Conservation (phyloP, 495 filamentous ascomycete genomes). For the Aspergillus homomorphus region DNA sequence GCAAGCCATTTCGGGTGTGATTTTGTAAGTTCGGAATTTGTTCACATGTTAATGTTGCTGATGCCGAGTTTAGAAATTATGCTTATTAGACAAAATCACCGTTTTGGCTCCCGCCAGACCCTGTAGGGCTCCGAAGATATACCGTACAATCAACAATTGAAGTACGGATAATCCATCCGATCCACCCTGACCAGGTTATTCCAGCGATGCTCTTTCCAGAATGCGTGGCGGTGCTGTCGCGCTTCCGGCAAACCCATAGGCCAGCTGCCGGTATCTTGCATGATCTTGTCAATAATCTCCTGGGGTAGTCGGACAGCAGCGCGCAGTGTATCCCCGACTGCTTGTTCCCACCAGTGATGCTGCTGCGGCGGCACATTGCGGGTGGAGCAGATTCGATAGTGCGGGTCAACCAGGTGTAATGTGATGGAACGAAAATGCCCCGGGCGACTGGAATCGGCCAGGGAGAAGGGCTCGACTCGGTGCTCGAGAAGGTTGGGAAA, state of each 20-base stretch:
- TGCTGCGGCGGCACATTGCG: conserved; percentile 16
- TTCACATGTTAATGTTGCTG: too few relatives aligned
- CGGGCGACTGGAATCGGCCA: conserved; percentile 4
- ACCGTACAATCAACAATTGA: too few relatives aligned
- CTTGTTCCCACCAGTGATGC: conserved; percentile 18
- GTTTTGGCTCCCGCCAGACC: too few relatives aligned
- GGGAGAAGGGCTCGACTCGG: conserved; percentile 4
- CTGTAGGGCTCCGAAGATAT: too few relatives aligned
- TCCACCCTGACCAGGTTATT: background rate
- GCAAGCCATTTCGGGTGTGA: too few relatives aligned
- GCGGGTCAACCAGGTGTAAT: conserved; percentile 14
- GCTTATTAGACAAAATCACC: too few relatives aligned
- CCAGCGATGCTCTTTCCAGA: conserved; percentile 1
- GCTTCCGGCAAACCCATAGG: conserved; percentile 1
- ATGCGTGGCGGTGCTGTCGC: background rate
- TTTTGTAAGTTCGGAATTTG: too few relatives aligned
- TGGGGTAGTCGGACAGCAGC: background rate
- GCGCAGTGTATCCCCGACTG: background rate
- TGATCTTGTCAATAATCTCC: conserved; percentile 1
- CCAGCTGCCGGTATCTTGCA: background rate
- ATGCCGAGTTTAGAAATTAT: too few relatives aligned
- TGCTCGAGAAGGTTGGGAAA: conserved; percentile 12
- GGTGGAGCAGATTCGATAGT: conserved; percentile 18
- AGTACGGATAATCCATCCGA: background rate
- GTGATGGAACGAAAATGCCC: conserved; percentile 5